These are phyloP conservation scores for Diaporthe capsici DNA, from an alignment of 2,329 filamentous ascomycete species.

Conservation along the genomic window DNA sequence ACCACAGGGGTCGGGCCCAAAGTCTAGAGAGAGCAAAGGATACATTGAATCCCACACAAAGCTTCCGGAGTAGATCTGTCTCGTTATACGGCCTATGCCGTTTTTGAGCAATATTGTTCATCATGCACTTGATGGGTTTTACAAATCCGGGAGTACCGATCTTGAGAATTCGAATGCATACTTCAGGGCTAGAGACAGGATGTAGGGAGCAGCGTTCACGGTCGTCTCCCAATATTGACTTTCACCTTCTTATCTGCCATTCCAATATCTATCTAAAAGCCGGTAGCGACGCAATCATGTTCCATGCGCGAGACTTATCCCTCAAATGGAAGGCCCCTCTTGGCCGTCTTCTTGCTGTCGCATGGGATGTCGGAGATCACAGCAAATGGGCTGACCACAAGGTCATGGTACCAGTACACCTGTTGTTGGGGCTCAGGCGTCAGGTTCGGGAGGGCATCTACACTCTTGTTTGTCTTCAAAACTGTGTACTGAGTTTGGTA, in stretches of 20 bases:
- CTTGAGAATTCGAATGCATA: too few relatives aligned
- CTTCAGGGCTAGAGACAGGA: too few relatives aligned
- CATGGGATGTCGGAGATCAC: conserved; percentile 36
- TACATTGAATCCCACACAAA: too few relatives aligned
- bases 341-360: conserved; percentile 29
- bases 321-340: neutral
- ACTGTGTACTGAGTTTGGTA: conserved; percentile 41
- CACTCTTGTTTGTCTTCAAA: conserved; percentile 36
- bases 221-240: too few relatives aligned
- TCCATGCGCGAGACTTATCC: neutral
- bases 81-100: too few relatives aligned
- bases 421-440: conserved; percentile 34
- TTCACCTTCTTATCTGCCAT: neutral
- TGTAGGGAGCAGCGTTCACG: too few relatives aligned
- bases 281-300: rapidly evolving
- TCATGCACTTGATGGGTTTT: too few relatives aligned
- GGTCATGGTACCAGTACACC: conserved; percentile 40
- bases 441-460: conserved; percentile 33
- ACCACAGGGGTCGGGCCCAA: too few relatives aligned
- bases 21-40: too few relatives aligned
- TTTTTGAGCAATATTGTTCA: too few relatives aligned
- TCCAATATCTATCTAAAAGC: neutral
- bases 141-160: too few relatives aligned
- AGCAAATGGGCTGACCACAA: conserved; percentile 23
- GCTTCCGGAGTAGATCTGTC: too few relatives aligned